phyloP scores from a whole-genome alignment of 805 yeast genomes.

The Saccharomycopsis sp. region DNA sequence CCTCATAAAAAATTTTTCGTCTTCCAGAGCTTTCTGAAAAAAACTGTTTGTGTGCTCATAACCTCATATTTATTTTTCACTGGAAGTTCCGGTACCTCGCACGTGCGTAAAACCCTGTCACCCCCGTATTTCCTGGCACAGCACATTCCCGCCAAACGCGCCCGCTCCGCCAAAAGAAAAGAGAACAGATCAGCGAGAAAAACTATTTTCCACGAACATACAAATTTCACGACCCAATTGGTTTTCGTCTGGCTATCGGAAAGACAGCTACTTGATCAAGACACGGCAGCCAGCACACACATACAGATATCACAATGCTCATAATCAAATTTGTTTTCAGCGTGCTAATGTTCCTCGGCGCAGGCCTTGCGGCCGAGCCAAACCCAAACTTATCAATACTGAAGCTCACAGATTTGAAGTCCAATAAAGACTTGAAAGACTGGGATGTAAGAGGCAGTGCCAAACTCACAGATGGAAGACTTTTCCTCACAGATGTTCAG shows the following conservation, averaged over 20 bases:
- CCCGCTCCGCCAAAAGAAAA: background rate
- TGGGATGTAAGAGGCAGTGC: conserved; percentile 39
- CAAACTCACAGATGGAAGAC: conserved; percentile 44
- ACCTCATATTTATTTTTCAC: background rate
- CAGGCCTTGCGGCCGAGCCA: background rate
- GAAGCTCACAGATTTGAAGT: background rate
- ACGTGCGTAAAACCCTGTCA: background rate
- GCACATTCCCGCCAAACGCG: background rate
- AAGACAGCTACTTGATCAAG: no score
- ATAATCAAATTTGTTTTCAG: background rate
- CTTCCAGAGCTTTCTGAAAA: background rate
- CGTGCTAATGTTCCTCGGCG: background rate
- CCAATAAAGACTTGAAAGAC: conserved; percentile 22
- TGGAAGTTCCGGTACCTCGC: background rate
- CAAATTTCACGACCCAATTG: no score
- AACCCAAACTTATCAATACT: conserved; percentile 1
- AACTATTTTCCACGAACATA: no score
- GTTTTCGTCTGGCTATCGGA: no score
- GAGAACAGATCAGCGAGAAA: background rate
- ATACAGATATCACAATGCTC: background rate
- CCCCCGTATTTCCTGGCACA: background rate
- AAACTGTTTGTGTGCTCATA: background rate
- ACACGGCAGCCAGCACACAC: no score
- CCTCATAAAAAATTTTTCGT: background rate
- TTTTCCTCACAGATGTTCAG: conserved; percentile 38